phyloP scores from a whole-genome alignment of 306 rosid species.

The Comarum palustre region DNA sequence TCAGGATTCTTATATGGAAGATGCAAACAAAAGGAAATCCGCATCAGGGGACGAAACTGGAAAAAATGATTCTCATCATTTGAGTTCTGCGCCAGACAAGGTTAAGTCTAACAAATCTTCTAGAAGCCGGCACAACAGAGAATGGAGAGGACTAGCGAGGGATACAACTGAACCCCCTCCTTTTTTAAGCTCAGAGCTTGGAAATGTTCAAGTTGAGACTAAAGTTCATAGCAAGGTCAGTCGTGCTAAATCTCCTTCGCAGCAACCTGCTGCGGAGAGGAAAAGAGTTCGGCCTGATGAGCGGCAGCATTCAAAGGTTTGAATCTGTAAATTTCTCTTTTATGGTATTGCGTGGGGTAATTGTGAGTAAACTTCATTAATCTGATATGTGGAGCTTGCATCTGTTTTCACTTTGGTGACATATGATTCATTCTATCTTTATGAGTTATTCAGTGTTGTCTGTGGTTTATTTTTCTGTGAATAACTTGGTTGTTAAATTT shows the following conservation, averaged over 20 bases:
- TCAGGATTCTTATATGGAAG: conserved; percentile 41
- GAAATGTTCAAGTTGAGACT: conserved; percentile 36
- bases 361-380: background rate
- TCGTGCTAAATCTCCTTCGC: conserved; percentile 45
- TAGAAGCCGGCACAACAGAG: conserved; percentile 65
- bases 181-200: conserved; percentile 53
- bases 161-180: conserved; percentile 62
- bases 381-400: background rate
- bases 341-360: background rate
- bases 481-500: background rate
- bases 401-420: background rate
- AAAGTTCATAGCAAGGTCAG: conserved; percentile 32
- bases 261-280: conserved; percentile 44
- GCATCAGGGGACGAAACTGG: conserved; percentile 38
- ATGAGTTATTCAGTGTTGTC: background rate
- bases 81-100: conserved; percentile 53
- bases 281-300: conserved; percentile 74
- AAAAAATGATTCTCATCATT: conserved; percentile 34
- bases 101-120: conserved; percentile 44
- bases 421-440: background rate
- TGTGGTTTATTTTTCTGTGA: background rate
- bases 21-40: conserved; percentile 43
- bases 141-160: conserved; percentile 72
- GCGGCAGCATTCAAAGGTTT: conserved; percentile 56
- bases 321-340: conserved; percentile 7